phyloP scores from a whole-genome alignment of 1,139 yeast genomes.

The Debaryomycetaceae sp. region DNA sequence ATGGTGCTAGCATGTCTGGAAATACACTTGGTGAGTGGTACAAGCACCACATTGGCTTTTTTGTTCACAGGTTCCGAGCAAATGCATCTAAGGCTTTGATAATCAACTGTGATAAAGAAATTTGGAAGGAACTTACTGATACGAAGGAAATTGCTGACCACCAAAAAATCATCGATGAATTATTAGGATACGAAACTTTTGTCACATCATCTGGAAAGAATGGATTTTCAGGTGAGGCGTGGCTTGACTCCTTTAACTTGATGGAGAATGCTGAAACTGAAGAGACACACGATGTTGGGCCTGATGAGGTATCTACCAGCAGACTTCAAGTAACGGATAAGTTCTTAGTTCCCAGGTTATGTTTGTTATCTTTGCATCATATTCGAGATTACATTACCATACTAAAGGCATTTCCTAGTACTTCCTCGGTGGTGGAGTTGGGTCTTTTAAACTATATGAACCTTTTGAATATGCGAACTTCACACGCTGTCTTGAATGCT shows the following conservation, averaged over 20 bases:
- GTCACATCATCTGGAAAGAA: conserved; percentile 29
- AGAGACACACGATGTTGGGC: conserved; percentile 1
- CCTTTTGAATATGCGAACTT: conserved; percentile 52
- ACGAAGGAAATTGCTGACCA: conserved; percentile 26
- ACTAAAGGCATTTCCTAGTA: conserved; percentile 46
- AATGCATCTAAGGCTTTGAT: conserved; percentile 45
- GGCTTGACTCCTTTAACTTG: conserved; percentile 45
- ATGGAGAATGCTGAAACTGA: conserved; percentile 3
- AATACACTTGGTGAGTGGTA: conserved; percentile 60
- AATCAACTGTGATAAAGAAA: conserved; percentile 58
- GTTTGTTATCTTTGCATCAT: conserved; percentile 29
- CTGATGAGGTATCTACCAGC: not conserved
- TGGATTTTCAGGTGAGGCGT: conserved; percentile 34
- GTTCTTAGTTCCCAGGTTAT: conserved; percentile 45
- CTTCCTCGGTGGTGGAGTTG: conserved; percentile 28
- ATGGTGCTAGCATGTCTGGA: conserved; percentile 49
- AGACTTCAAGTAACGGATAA: conserved; percentile 16
- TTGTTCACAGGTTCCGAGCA: conserved; percentile 55
- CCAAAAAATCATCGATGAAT: conserved; percentile 54
- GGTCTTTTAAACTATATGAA: conserved; percentile 51
- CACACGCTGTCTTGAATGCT: conserved; percentile 67
- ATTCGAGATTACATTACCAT: conserved; percentile 50
- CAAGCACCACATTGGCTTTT: conserved; percentile 63
- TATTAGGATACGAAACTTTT: conserved; percentile 48
- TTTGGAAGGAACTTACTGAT: conserved; percentile 67